A percentile compares a stretch with the other conserved stretches of the same genome.
These are phyloP conservation scores for Fusarium buharicum DNA, from an alignment of 2,329 filamentous ascomycete species.

Conservation along the genomic window DNA sequence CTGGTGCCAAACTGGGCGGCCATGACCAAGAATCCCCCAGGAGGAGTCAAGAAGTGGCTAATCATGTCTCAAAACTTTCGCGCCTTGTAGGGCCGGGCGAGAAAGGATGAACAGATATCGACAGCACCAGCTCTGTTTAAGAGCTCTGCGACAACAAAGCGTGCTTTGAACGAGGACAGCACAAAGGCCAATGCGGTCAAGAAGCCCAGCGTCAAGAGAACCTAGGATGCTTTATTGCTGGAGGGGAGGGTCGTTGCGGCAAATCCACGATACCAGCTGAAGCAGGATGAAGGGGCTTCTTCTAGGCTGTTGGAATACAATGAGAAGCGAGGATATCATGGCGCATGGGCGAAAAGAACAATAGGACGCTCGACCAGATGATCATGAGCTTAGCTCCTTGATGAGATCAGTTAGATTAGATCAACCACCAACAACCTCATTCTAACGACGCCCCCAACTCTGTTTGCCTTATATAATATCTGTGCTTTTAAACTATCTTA, in stretches of 20 bases:
- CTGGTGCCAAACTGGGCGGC: conserved; percentile 80
- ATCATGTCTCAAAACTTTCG: conserved; percentile 80
- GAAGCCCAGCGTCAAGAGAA: conserved; percentile 14
- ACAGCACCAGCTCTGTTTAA: conserved; percentile 1
- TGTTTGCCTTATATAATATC: conserved; percentile 3
- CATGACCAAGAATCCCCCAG: conserved; percentile 62
- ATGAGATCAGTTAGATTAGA: not conserved
- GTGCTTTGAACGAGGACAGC: conserved; percentile 20
- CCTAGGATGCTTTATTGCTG: conserved; percentile 9
- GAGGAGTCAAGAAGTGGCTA: conserved; percentile 68
- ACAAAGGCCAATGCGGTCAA: conserved; percentile 23
- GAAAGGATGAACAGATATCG: conserved; percentile 5
- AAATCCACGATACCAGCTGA: not conserved
- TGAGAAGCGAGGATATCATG: conserved; percentile 1
- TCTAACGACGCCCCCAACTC: conserved; percentile 2
- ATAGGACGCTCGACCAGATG: conserved; percentile 2
- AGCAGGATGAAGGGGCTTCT: not conserved
- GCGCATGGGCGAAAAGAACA: conserved; percentile 7
- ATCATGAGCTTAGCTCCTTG: not conserved
- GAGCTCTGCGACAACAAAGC: conserved; percentile 1
- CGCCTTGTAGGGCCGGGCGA: conserved; percentile 53
- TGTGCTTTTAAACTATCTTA: not conserved
- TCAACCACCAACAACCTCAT: conserved; percentile 7
- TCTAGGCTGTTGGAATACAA: conserved; percentile 1
- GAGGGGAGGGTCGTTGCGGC: not conserved